Conservation (phyloP, 73 alveolate species). For the Effrenium voratum region DNA sequence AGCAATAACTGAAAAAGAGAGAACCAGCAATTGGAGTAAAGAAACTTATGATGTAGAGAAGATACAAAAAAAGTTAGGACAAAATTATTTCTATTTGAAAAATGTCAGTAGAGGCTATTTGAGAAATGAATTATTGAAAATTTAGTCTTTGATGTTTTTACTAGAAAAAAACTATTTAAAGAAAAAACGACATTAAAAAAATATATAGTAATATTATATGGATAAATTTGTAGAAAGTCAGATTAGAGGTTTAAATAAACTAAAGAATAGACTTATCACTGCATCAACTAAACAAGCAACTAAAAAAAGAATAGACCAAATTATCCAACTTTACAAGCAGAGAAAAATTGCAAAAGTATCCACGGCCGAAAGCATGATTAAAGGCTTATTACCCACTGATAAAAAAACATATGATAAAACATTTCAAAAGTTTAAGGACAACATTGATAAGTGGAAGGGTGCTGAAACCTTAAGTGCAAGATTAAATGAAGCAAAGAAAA, state of each 20-base stretch:
- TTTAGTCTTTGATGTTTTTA: not conserved
- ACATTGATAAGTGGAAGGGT: no score
- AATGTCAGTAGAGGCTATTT: not conserved
- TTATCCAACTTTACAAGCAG: not conserved
- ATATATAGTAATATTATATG: not conserved
- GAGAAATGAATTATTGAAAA: constrained; percentile 5
- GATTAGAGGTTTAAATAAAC: not conserved
- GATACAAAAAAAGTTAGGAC: not conserved
- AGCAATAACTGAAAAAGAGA: constrained; percentile 14
- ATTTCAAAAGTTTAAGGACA: no score
- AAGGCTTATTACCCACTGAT: not conserved
- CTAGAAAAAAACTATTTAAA: not conserved
- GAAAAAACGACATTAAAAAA: not conserved
- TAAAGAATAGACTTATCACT: not conserved
- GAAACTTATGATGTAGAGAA: not conserved
- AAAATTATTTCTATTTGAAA: constrained; percentile 10
- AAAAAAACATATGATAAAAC: not conserved
- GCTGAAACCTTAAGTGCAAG: no score
- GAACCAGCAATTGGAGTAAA: not conserved
- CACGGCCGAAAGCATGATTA: not conserved
- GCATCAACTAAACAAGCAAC: not conserved
- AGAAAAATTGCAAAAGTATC: not conserved
- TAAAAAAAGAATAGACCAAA: not conserved
- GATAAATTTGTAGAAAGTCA: not conserved
- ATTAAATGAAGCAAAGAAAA: no score